Base-by-base conservation (phyloP, 345 rosid species). In the Pistacia atlantica region DNA sequence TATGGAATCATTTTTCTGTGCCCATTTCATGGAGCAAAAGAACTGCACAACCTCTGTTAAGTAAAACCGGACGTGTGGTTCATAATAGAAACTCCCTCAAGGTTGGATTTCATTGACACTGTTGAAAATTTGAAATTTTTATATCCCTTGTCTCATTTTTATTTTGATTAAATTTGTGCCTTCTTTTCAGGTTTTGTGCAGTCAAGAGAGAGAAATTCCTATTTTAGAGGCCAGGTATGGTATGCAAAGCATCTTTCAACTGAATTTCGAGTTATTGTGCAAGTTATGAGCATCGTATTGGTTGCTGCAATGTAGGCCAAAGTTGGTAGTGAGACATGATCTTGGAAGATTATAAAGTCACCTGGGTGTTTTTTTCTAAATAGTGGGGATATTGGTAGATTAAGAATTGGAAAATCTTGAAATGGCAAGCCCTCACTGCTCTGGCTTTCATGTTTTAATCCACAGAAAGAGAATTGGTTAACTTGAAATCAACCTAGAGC, bases 211-310 rank as follows among this genome's bases (percentile, higher is more conserved):
- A 80, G 91, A 87, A 49, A 64, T 87, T 79, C 74, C 86, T 61
- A 64, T 88, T 31, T 20, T 93, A 2, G 88, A 86, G 78, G 94
- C 86, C 72, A 74, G 95, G 98, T 92, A 88, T 75, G 77, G 56
- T 51, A 20, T 9, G 65, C 28, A 17, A 60, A 61, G 14, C 28
- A 18, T 60, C 56, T 48, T 61, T 67, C 20, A 45, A 71, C 3
- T 28, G 51, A 3, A n/a, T 16, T n/a, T 45, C 56, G 25, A 7
- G 46, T 42, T 10, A 42, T 42, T 42, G 46, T 42, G 52, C 11
- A 58, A 14, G 22, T 58, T 58, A 45, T 14, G 38, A 9, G 59
- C 38, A 49, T 13, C 20, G 3, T 57, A 17, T 46, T 49, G 46
- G 17, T 73, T 8, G 17, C 5, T 18, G 31, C 55, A 22, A 11